A percentile compares a stretch with the other conserved stretches of the same genome.
These are phyloP conservation scores for Clavispora fructus DNA, from an alignment of 805 yeast genomes.

Conservation along the genomic window DNA sequence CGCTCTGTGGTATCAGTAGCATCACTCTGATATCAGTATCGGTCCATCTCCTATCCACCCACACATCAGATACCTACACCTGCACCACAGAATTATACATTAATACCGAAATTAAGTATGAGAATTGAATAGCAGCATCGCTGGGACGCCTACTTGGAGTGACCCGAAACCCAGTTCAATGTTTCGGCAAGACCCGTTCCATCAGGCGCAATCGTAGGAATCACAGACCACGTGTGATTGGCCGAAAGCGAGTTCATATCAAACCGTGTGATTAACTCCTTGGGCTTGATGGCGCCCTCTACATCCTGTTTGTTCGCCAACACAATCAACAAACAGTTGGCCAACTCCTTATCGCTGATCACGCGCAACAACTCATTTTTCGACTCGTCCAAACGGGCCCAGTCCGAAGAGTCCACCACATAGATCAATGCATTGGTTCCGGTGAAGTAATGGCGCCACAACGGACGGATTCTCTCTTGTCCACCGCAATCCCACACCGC, in stretches of 20 bases:
- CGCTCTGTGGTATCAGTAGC: no score
- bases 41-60: no score
- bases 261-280: constrained; percentile 70
- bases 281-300: constrained; percentile 66
- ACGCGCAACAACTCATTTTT: constrained; percentile 73
- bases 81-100: no score
- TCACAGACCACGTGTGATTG: constrained; percentile 79
- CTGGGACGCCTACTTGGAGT: constrained; percentile 29
- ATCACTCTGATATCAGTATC: no score
- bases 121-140: not conserved
- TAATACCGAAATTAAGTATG: not conserved
- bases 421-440: constrained; percentile 89
- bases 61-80: no score
- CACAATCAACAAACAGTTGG: constrained; percentile 71
- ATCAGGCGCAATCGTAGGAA: constrained; percentile 83
- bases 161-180: constrained; percentile 75
- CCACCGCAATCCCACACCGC: constrained; percentile 97
- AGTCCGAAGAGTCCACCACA: constrained; percentile 81
- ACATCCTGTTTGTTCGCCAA: constrained; percentile 88
- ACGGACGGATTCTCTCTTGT: constrained; percentile 83
- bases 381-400: constrained; percentile 67
- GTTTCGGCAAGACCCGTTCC: constrained; percentile 91
- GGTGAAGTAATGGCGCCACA: constrained; percentile 94
- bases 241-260: constrained; percentile 57
- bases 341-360: constrained; percentile 77